Percentiles rank a stretch among this genome's conserved stretches.
Evolutionary conservation across 2,329 filamentous ascomycete species (phyloP).

Genomic region (Stylonectria norvegica): DNA sequence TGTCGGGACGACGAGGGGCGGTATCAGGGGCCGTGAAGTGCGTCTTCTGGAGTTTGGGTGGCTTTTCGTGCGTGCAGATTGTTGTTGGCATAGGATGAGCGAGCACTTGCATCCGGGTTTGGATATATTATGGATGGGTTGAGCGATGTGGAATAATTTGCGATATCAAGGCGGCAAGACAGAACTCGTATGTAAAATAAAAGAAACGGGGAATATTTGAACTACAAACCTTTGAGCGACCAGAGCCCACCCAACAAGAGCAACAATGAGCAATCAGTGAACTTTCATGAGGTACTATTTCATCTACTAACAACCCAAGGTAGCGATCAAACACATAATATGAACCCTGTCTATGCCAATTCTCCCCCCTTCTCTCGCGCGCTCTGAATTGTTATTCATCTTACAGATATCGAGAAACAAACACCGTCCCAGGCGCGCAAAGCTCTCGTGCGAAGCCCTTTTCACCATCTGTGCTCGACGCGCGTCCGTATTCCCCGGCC

Average conservation of each 20-base stretch:
- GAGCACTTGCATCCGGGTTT: background rate
- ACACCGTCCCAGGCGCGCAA: background rate
- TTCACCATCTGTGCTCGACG: conserved; percentile 5
- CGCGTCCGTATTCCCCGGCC: conserved; percentile 2
- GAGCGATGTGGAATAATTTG: background rate
- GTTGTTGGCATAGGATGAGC: background rate
- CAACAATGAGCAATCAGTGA: too few species aligned
- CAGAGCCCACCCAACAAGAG: too few species aligned
- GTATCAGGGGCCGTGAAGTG: conserved; percentile 34
- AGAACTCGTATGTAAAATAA: too few species aligned
- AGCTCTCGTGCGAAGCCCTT: conserved; percentile 2
- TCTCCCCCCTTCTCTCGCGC: background rate
- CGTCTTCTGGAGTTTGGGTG: background rate
- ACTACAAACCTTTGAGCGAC: too few species aligned
- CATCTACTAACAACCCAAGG: background rate
- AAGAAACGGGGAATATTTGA: too few species aligned
- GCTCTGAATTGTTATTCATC: conserved; percentile 2
- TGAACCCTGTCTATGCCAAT: conserved; percentile 9
- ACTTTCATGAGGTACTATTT: too few species aligned
- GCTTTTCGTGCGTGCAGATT: background rate
- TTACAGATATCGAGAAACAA: conserved; percentile 5
- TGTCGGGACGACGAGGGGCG: conserved; percentile 41
- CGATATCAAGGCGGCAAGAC: background rate
- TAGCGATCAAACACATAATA: conserved; percentile 3
- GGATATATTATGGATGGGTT: background rate